Evolutionary conservation across 345 rosid genomes (phyloP), one percentile per base, ranked within the genome.

Genomic region (Brassica rapa): DNA sequence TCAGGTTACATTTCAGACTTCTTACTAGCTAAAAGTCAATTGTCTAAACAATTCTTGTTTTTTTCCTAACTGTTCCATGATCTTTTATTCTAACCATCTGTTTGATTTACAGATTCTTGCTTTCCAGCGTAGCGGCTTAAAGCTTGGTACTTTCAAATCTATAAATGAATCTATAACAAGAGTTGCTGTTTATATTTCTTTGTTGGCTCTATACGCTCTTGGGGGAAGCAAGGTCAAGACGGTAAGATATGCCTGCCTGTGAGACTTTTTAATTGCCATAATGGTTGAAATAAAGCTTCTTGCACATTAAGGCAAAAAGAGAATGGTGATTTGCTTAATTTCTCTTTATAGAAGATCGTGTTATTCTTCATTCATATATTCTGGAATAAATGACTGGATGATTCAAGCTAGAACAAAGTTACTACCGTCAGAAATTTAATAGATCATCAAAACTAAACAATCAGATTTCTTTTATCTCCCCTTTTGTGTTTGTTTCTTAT

Each of bases 161-260:
- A 65, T 89, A 76, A 92, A 91, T 81, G 97, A 92, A 84, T 91
- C 98, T 46, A 71, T 92, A 83, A 94, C 98, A 71, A 87, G 98
- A 77, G 86, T 89, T 77, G 98, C 97, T 77, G 93, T 94, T 46
- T 92, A 94, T 77, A 72, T 94, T 57, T 94, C 98, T 68, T 82
- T 94, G 77, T 51, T 94, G 86, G 88, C 97, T 68, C 89, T 94
- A 51, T 91, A 94, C 82, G 82, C 86, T 78, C 94, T 94, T 74
- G 98, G 98, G 85, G 98, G 98, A 81, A 92, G 79, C 86, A 94
- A 91, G 88, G 98, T 92, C 86, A 94, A 92, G 87, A 87, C 97
- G 75, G 98, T 94, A 78, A 89, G 97, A 73, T 77, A 70, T 75
- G 70, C 70, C 71, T 67, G 19, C 76, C 80, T 76, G 30, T 46